Evolutionary conservation across 768 basidiomycete species (phyloP), one percentile per base, ranked within the genome.

Genomic region (Kondoa malvinella): DNA sequence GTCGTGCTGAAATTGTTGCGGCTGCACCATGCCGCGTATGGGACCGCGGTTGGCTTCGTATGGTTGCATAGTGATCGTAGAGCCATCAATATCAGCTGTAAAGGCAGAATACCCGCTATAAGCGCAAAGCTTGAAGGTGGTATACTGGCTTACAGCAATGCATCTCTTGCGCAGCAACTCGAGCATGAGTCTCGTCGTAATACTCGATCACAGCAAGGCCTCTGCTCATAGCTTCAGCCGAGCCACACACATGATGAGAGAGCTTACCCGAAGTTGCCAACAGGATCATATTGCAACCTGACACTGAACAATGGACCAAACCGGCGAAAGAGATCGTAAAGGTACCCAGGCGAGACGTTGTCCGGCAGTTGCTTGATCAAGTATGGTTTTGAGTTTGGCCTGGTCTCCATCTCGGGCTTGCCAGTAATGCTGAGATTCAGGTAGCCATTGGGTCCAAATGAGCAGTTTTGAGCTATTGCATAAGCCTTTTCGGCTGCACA

Each of bases 401-500:
- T 84, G 0, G 89, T 80, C 0, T 50, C 40, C 40, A 50, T 50
- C 21, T 8, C 8, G 21, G 12, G 8, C 8, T 50, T 21, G 40
- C 40, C 40, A 50, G 8, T 50, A 8, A 50, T 81, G 26, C 85
- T 81, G 60, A 91, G 80, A 65, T 79, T 78, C 1, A 85, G 83
- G 1, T 83, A 79, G 1, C 86, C 84, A 25, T 80, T 77, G 64
- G 80, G 83, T 14, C 85, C 86, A 56, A 90, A 81, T 57, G 83
- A 83, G 71, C 87, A 86, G 71, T 84, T 83, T 77, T 90, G 87
- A 60, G 92, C 80, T 12, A 86, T 90, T 16, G 89, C 86, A 29
- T 92, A 81, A 16, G 90, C 90, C 77, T 89, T 91, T 78, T 91
- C 89, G 70, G 90, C 90, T 91, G 78, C 21, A 8, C n/a, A 57